Percentiles rank a stretch among this genome's conserved stretches.
Evolutionary conservation across 2,329 filamentous ascomycete genomes (phyloP).

Genomic region (Periconia macrospinosa): DNA sequence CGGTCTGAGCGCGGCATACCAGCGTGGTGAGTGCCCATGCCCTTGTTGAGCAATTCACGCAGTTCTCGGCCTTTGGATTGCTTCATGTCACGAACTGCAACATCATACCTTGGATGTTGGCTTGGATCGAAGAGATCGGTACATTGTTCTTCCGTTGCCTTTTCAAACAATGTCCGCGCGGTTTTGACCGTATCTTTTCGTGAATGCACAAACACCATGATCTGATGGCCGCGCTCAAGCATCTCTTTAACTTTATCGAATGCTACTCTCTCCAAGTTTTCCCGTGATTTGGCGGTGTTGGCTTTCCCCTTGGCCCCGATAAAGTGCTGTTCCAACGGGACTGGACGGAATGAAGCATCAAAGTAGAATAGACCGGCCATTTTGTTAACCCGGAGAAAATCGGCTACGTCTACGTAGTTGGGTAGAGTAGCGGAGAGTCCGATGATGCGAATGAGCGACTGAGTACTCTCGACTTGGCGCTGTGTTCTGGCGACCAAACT

Average conservation of each 20-base stretch:
- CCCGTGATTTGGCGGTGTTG: slow-evolving; percentile 76
- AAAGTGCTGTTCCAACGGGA: slow-evolving; percentile 96
- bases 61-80: slow-evolving; percentile 83
- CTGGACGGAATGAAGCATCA: slow-evolving; percentile 90
- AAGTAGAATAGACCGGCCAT: slow-evolving; percentile 95
- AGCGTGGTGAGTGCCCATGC: slow-evolving; percentile 92
- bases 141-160: slow-evolving; percentile 79
- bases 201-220: slow-evolving; percentile 99
- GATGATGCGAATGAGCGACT: slow-evolving; percentile 94
- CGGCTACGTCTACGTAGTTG: slow-evolving; percentile 95
- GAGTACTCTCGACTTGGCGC: slow-evolving; percentile 95
- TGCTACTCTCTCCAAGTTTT: slow-evolving; percentile 83
- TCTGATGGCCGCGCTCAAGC: slow-evolving; percentile 87
- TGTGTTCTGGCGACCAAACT: slow-evolving; percentile 94
- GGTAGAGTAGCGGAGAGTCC: slow-evolving; percentile 93
- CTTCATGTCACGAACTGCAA: slow-evolving; percentile 82
- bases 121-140: slow-evolving; percentile 82
- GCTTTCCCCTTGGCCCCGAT: slow-evolving; percentile 93
- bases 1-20: slow-evolving; percentile 94
- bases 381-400: slow-evolving; percentile 95
- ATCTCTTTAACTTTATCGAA: slow-evolving; percentile 96
- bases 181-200: slow-evolving; percentile 90
- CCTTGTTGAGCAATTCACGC: slow-evolving; percentile 84
- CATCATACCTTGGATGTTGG: slow-evolving; percentile 76
- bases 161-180: slow-evolving; percentile 81